phyloP scores from a whole-genome alignment of 1,139 yeast species.

The Hansenula lynferdii region DNA sequence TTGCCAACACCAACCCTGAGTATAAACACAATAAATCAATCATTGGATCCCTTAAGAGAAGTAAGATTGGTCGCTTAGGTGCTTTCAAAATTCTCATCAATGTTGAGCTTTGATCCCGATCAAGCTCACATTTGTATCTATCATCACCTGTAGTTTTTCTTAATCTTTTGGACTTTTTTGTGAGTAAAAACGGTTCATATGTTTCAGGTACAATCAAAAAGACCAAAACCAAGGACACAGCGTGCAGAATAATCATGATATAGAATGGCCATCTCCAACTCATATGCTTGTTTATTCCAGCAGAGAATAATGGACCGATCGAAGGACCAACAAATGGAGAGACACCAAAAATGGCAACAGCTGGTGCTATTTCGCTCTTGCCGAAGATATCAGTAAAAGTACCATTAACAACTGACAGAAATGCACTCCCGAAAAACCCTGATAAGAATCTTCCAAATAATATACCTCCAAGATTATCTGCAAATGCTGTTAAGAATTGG shows the following conservation, averaged over 20 bases:
- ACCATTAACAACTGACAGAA: conserved; percentile 73
- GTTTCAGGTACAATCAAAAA: conserved; percentile 64
- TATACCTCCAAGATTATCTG: conserved; percentile 56
- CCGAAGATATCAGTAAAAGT: conserved; percentile 63
- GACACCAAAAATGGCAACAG: conserved; percentile 67
- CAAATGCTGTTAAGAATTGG: conserved; percentile 63
- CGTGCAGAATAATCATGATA: conserved; percentile 64
- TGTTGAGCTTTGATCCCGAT: conserved; percentile 34
- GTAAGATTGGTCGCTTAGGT: conserved; percentile 51
- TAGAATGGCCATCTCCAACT: conserved; percentile 56
- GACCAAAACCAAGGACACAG: conserved; percentile 45
- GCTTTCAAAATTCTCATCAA: conserved; percentile 31
- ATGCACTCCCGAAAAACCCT: conserved; percentile 68
- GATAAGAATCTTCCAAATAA: conserved; percentile 62
- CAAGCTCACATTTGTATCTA: conserved; percentile 46
- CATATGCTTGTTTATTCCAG: conserved; percentile 50
- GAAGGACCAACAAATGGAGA: conserved; percentile 80
- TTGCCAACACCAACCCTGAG: conserved; percentile 55
- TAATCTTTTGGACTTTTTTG: conserved; percentile 49
- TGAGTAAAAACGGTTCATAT: conserved; percentile 58
- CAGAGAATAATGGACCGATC: conserved; percentile 64
- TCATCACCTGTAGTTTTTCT: conserved; percentile 58
- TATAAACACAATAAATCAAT: conserved; percentile 54
- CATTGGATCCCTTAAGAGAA: conserved; percentile 56
- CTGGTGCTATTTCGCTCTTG: conserved; percentile 54